These are phyloP conservation scores for Nevesoporus exiguus DNA, from an alignment of 768 basidiomycete genomes.

Conservation along the genomic window DNA sequence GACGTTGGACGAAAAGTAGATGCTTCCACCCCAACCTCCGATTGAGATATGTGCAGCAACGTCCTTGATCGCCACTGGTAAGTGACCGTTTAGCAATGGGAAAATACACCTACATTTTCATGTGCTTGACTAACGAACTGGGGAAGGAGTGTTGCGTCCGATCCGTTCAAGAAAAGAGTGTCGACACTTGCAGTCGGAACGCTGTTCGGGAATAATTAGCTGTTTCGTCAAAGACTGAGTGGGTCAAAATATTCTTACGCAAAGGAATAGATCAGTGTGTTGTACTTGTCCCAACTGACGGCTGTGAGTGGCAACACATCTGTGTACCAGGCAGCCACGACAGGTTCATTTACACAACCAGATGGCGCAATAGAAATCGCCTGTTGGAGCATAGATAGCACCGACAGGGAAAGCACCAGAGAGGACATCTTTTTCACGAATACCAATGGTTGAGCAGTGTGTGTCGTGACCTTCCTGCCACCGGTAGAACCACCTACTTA, in stretches of 20 bases:
- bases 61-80: conserved; percentile 32
- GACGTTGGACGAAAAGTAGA: conserved; percentile 60
- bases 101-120: conserved; percentile 26
- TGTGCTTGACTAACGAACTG: conserved; percentile 51
- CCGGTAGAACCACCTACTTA: conserved; percentile 3
- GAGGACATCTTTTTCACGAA: neutral
- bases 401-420: neutral
- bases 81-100: neutral
- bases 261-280: conserved; percentile 65
- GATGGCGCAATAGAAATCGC: neutral
- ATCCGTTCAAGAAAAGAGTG: conserved; percentile 28
- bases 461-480: neutral
- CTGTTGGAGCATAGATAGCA: conserved; percentile 1
- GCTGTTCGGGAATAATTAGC: conserved; percentile 20
- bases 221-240: neutral
- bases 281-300: conserved; percentile 69
- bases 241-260: conserved; percentile 39
- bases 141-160: conserved; percentile 41
- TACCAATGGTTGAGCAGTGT: neutral
- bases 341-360: neutral
- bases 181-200: conserved; percentile 31
- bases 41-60: conserved; percentile 58
- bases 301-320: conserved; percentile 41
- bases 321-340: conserved; percentile 59
- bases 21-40: conserved; percentile 69